Conservation (phyloP, 2,329 filamentous ascomycete species). For the Fusarium gaditjirri region DNA sequence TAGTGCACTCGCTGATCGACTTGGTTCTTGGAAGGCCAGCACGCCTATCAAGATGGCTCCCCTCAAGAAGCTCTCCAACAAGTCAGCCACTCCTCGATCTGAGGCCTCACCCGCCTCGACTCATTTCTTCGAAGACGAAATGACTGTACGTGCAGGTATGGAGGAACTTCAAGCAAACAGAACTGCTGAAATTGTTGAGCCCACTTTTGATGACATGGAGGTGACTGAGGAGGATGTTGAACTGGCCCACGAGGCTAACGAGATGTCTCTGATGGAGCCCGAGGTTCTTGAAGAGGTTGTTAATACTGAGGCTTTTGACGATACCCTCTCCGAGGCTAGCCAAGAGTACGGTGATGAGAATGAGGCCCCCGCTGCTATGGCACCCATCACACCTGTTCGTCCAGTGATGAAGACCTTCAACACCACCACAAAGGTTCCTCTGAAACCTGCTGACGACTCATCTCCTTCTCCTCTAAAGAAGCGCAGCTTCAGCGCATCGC, state of each 20-base stretch:
- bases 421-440: conserved; percentile 80
- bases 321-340: conserved; percentile 68
- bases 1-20: conserved; percentile 70
- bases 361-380: conserved; percentile 61
- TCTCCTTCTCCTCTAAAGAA: conserved; percentile 60
- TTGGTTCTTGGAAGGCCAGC: conserved; percentile 70
- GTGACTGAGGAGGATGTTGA: conserved; percentile 67
- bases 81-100: conserved; percentile 44
- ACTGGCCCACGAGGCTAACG: conserved; percentile 67
- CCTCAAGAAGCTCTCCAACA: conserved; percentile 52
- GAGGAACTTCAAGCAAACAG: conserved; percentile 21
- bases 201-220: conserved; percentile 57
- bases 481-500: conserved; percentile 62
- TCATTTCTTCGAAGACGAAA: conserved; percentile 71
- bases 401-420: conserved; percentile 64
- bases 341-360: conserved; percentile 77
- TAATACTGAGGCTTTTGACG: conserved; percentile 53
- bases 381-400: conserved; percentile 67
- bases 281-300: conserved; percentile 52
- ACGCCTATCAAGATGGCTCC: conserved; percentile 56
- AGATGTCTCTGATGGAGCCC: conserved; percentile 66
- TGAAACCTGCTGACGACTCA: conserved; percentile 74
- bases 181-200: conserved; percentile 42
- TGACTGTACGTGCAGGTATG: conserved; percentile 53
- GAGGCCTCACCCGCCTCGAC: conserved; percentile 56